These are phyloP conservation scores for Fusarium guadeloupense DNA, from an alignment of 2,329 filamentous ascomycete species.

Conservation along the genomic window DNA sequence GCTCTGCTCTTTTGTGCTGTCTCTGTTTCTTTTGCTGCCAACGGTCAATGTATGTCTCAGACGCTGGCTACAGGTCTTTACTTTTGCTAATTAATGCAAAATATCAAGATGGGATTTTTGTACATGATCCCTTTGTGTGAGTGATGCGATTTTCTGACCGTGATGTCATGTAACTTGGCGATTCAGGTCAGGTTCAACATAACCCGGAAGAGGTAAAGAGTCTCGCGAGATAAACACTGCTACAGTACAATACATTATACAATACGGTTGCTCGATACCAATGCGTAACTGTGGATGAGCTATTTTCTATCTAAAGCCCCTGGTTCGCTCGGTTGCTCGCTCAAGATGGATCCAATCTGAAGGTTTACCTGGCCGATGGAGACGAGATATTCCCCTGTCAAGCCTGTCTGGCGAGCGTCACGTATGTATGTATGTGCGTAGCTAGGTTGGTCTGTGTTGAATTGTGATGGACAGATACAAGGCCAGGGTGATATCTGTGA, in stretches of 20 bases:
- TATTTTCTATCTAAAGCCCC: constrained; percentile 32
- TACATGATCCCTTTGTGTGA: no score
- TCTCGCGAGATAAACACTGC: constrained; percentile 34
- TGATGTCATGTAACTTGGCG: constrained; percentile 27
- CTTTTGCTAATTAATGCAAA: no score
- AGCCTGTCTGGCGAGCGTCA: constrained; percentile 9
- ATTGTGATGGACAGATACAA: constrained; percentile 14
- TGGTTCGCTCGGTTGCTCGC: constrained; percentile 26
- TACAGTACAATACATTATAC: constrained; percentile 4
- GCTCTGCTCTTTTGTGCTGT: not conserved
- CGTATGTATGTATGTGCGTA: constrained; percentile 4
- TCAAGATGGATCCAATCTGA: constrained; percentile 27
- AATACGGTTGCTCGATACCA: constrained; percentile 15
- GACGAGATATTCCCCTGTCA: constrained; percentile 23
- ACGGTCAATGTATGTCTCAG: not conserved
- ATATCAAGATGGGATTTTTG: no score
- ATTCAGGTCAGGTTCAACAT: constrained; percentile 15
- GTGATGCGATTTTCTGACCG: constrained; percentile 1
- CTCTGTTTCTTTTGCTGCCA: constrained; percentile 4
- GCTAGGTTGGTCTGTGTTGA: constrained; percentile 10
- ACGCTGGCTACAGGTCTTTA: no score
- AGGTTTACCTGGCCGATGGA: constrained; percentile 25
- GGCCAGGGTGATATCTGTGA: not conserved
- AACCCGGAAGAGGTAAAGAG: constrained; percentile 28
- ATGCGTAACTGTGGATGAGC: constrained; percentile 27